A percentile compares a stretch with the other conserved stretches of the same genome.
These are phyloP conservation scores for Castanopsis chinensis DNA, from an alignment of 306 rosid species.

Conservation along the genomic window DNA sequence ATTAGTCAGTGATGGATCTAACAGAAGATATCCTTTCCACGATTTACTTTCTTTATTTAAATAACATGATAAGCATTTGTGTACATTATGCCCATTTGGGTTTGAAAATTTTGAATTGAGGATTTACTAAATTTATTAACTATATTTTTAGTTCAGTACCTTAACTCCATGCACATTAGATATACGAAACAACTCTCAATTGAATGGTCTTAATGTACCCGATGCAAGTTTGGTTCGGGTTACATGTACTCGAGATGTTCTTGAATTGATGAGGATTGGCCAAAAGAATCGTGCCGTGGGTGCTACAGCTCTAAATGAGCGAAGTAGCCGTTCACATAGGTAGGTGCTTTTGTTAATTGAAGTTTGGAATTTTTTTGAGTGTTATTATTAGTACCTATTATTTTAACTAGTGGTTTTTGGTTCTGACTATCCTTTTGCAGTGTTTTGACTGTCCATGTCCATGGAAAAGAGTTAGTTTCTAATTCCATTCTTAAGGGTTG, in stretches of 20 bases:
- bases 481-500: constrained; percentile 80
- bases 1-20: constrained; percentile 84
- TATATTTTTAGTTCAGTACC: constrained; percentile 23
- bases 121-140: constrained; percentile 18
- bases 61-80: not conserved
- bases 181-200: constrained; percentile 90
- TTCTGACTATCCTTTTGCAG: constrained; percentile 44
- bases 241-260: constrained; percentile 85
- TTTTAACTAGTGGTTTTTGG: not conserved
- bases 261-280: constrained; percentile 83
- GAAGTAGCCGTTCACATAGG: constrained; percentile 99
- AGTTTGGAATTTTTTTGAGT: not conserved
- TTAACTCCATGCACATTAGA: constrained; percentile 76
- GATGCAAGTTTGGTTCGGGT: constrained; percentile 90
- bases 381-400: constrained; percentile 2
- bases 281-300: constrained; percentile 91
- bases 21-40: constrained; percentile 86
- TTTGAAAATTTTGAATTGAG: not conserved
- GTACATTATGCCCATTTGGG: not conserved
- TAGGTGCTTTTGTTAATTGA: constrained; percentile 16
- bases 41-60: constrained; percentile 6
- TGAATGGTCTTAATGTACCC: constrained; percentile 95
- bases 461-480: constrained; percentile 72
- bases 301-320: constrained; percentile 91
- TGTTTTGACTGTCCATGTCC: constrained; percentile 84